These are phyloP conservation scores for Aureobasidium sp. DNA, from an alignment of 2,329 filamentous ascomycete species.

Conservation along the genomic window DNA sequence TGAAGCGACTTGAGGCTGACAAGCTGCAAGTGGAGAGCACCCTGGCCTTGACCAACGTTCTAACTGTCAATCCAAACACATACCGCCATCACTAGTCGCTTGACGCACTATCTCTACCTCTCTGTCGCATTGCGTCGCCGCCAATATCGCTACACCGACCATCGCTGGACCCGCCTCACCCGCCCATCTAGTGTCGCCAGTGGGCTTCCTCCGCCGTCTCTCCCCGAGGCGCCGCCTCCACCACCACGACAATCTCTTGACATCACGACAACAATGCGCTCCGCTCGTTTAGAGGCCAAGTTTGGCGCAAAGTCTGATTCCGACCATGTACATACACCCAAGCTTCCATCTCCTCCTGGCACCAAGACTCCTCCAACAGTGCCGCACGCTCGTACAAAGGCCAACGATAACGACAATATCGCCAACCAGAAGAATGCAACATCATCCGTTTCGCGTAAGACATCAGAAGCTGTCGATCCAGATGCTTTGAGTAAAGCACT, in stretches of 20 bases:
- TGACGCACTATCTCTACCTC: background rate
- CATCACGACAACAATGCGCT: slow-evolving; percentile 2
- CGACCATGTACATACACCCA: slow-evolving; percentile 36
- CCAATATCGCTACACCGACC: background rate
- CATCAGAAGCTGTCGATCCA: slow-evolving; percentile 52
- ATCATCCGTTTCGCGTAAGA: slow-evolving; percentile 24
- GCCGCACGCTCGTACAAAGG: slow-evolving; percentile 37
- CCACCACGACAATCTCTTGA: background rate
- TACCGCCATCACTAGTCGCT: background rate
- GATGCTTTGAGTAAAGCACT: slow-evolving; percentile 54
- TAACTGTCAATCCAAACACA: slow-evolving; percentile 16
- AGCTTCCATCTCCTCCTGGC: slow-evolving; percentile 48
- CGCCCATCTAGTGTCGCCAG: background rate
- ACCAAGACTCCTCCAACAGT: slow-evolving; percentile 55
- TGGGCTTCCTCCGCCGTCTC: slow-evolving; percentile 2
- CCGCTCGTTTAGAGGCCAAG: slow-evolving; percentile 11
- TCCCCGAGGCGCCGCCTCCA: slow-evolving; percentile 6
- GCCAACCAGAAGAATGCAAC: slow-evolving; percentile 19
- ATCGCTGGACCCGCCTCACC: background rate
- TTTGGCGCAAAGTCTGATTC: slow-evolving; percentile 18
- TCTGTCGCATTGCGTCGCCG: slow-evolving; percentile 5
- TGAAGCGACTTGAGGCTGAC: background rate
- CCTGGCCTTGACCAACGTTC: background rate
- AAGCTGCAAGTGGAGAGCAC: background rate
- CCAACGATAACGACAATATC: slow-evolving; percentile 17